These are phyloP conservation scores for Takakia lepidozioides DNA, from an alignment of 225 moss, liverwort and hornwort genomes.

Conservation along the genomic window DNA sequence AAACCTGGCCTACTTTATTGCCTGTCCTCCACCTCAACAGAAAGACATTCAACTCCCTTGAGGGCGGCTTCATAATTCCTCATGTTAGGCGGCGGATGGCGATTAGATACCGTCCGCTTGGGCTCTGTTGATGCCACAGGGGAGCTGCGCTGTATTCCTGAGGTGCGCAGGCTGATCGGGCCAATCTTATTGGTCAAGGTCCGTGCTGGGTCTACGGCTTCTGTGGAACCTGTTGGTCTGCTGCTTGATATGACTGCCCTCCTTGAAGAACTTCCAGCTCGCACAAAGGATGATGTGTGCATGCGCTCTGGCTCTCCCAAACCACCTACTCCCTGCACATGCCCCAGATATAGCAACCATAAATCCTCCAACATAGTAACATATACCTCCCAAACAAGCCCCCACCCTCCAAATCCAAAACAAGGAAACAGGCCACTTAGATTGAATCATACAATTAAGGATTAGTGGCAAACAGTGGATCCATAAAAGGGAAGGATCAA, in stretches of 20 bases:
- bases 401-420: too few species aligned
- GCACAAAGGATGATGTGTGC: conserved; percentile 63
- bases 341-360: too few species aligned
- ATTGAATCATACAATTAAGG: too few species aligned
- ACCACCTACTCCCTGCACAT: conserved; percentile 22
- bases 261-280: conserved; percentile 75
- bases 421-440: too few species aligned
- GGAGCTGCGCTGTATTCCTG: conserved; percentile 91
- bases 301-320: conserved; percentile 69
- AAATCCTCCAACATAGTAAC: too few species aligned
- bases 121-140: conserved; percentile 84
- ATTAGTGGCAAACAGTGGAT: too few species aligned
- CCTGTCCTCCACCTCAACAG: conserved; percentile 55
- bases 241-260: conserved; percentile 66
- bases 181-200: conserved; percentile 67
- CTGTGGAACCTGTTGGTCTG: conserved; percentile 62
- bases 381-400: too few species aligned
- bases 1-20: conserved; percentile 53
- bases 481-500: too few species aligned
- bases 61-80: conserved; percentile 66
- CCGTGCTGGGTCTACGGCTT: conserved; percentile 72
- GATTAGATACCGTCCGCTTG: conserved; percentile 81
- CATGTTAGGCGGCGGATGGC: conserved; percentile 58
- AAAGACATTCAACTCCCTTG: conserved; percentile 69
- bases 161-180: conserved; percentile 82